Evolutionary conservation across 352 stramenopile species (phyloP), one percentile per base, ranked within the genome.

Genomic region (Globisporangium cylindrosporum): DNA sequence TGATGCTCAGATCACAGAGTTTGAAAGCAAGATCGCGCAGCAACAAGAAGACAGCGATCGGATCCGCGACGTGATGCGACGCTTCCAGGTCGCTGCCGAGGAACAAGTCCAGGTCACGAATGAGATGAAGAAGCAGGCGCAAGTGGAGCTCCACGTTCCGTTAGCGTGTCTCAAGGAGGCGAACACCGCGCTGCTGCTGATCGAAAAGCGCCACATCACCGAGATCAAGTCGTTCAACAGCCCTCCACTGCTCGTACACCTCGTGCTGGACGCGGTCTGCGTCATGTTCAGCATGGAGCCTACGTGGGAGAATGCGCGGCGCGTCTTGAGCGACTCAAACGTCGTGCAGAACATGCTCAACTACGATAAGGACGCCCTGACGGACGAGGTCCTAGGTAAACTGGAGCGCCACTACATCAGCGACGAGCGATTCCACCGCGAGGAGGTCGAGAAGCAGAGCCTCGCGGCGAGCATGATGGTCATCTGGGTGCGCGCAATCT

Each of bases 171-270:
- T 94, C 8, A 82, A 92, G 22, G 84, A 94, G 51, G 86, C 86
- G 9, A 92, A 92, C 51, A 68, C 69, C 0, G 79, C 81, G 0
- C 69, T 94, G 2, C 36, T 89, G 24, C 64, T 87, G 38, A 82
- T 94, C 22, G 84, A 94, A 48, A 82, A 88, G 62, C 78, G 81
- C 1, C 86, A 92, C 58, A 90, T 94, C 34, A 73, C 91, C 32
- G 86, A 94, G 71, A 91, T 94, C 74, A 94, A 94, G 70, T 92
- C 86, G 62, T 94, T 94, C 46, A 88, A 81, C 14, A 92, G 69
- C 38, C 86, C 86, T 4, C 86, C 86, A 4, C 71, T 84, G 18
- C 68, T 94, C 0, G 86, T 94, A 2, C 84, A 92, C 38, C 66
- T 92, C 12, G 84, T 92, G 2, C 53, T 94, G 2, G 84, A 91